phyloP scores from a whole-genome alignment of 768 basidiomycete species.

The Neoboletus subvelutipes region DNA sequence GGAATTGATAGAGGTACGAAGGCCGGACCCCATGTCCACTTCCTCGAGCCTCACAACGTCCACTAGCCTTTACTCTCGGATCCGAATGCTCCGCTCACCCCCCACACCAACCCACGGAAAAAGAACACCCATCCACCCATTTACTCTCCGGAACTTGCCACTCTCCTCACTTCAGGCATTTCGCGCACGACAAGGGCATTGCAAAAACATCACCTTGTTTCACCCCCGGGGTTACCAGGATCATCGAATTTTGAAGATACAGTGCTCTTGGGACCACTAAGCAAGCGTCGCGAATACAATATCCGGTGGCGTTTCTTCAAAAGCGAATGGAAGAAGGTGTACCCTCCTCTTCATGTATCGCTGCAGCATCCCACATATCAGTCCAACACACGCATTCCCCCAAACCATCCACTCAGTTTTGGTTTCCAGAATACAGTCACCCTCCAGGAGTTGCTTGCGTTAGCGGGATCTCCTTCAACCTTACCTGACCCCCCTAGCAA shows the following conservation, averaged over 20 bases:
- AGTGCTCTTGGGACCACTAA: conserved; percentile 58
- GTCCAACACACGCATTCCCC: conserved; percentile 9
- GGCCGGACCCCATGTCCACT: background rate
- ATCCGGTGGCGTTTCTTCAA: conserved; percentile 66
- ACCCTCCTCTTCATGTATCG: conserved; percentile 59
- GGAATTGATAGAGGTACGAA: conserved; percentile 62
- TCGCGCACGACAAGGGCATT: conserved; percentile 51
- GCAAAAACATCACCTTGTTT: conserved; percentile 37
- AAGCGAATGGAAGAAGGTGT: conserved; percentile 51
- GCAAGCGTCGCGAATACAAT: conserved; percentile 74
- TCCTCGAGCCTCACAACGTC: conserved; percentile 9
- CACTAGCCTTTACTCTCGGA: conserved; percentile 56
- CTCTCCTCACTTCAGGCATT: conserved; percentile 55
- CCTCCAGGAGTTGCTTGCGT: conserved; percentile 44
- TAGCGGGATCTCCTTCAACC: conserved; percentile 39
- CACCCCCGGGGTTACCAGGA: conserved; percentile 56
- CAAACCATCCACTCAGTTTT: conserved; percentile 32
- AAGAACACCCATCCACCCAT: conserved; percentile 61
- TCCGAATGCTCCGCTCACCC: conserved; percentile 40
- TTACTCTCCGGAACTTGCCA: conserved; percentile 59
- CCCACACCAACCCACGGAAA: conserved; percentile 49
- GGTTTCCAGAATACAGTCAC: conserved; percentile 45
- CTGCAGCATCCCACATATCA: conserved; percentile 18
- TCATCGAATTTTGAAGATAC: conserved; percentile 61
- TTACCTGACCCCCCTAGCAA: conserved; percentile 34